Conservation (phyloP, 345 rosid species). For the Pistacia integerrima region DNA sequence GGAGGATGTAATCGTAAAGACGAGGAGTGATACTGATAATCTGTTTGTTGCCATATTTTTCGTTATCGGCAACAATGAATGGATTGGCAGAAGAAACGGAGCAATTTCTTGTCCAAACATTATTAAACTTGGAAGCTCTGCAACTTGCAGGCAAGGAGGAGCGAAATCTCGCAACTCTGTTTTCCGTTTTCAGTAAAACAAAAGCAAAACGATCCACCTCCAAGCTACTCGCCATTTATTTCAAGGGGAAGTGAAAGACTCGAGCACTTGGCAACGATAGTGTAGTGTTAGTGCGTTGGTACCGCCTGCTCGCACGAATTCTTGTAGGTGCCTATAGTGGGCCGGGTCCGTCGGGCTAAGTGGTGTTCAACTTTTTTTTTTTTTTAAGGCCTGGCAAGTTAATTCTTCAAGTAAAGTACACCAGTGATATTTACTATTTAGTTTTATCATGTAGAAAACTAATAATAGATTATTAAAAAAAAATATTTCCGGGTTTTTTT, state of each 20-base stretch:
- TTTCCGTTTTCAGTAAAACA: neutral
- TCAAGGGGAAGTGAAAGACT: neutral
- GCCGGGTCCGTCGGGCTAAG: too few relatives aligned
- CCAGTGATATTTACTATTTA: too few relatives aligned
- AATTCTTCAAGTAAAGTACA: too few relatives aligned
- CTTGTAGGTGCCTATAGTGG: neutral
- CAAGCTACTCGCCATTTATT: conserved; percentile 12
- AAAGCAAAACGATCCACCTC: conserved; percentile 7
- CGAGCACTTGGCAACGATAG: neutral
- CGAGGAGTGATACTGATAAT: conserved; percentile 76
- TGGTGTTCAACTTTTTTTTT: too few relatives aligned
- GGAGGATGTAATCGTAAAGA: conserved; percentile 75
- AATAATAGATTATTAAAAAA: too few relatives aligned
- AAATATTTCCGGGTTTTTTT: too few relatives aligned
- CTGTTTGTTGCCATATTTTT: conserved; percentile 74
- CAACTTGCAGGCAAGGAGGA: conserved; percentile 2
- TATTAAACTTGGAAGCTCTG: conserved; percentile 24
- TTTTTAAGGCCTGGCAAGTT: too few relatives aligned
- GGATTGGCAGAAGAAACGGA: conserved; percentile 25
- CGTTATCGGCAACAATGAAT: conserved; percentile 60
- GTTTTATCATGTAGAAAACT: too few relatives aligned
- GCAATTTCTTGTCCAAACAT: conserved; percentile 32
- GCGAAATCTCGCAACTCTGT: conserved; percentile 1
- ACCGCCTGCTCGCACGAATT: neutral
- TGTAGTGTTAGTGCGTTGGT: neutral